These are phyloP conservation scores for Thermothelomyces thermophilus DNA, from an alignment of 2,329 filamentous ascomycete species.

Conservation along the genomic window DNA sequence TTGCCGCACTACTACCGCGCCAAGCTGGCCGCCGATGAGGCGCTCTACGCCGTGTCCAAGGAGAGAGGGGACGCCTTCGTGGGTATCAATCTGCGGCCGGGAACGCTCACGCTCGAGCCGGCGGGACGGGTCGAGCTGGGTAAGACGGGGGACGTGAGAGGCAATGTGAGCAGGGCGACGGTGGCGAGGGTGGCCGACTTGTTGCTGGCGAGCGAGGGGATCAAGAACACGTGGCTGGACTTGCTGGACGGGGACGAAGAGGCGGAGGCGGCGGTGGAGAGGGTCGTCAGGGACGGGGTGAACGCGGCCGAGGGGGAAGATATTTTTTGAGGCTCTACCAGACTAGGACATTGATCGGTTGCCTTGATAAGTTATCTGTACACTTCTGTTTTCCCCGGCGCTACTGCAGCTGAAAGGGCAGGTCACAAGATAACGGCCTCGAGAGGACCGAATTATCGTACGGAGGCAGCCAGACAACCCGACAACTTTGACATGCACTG, in stretches of 20 bases:
- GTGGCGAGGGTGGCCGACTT: constrained; percentile 53
- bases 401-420: no score
- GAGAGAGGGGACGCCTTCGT: constrained; percentile 25
- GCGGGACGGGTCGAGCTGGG: constrained; percentile 44
- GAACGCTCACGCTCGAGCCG: constrained; percentile 40
- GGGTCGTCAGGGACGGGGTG: constrained; percentile 43
- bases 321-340: constrained; percentile 15
- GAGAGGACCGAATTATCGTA: no score
- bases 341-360: no score
- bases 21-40: constrained; percentile 55
- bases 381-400: no score
- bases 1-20: constrained; percentile 53
- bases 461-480: no score
- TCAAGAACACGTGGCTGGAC: constrained; percentile 49
- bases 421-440: no score
- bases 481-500: no score
- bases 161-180: constrained; percentile 47
- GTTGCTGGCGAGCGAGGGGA: constrained; percentile 44
- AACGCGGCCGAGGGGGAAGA: constrained; percentile 48
- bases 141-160: constrained; percentile 34
- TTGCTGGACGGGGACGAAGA: constrained; percentile 48
- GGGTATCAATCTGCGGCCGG: constrained; percentile 41
- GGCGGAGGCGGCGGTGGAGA: constrained; percentile 40
- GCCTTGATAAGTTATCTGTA: no score
- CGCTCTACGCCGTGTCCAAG: constrained; percentile 43